Evolutionary conservation across 2,329 filamentous ascomycete genomes (phyloP).

Genomic region (Sclerotinia spermophila): DNA sequence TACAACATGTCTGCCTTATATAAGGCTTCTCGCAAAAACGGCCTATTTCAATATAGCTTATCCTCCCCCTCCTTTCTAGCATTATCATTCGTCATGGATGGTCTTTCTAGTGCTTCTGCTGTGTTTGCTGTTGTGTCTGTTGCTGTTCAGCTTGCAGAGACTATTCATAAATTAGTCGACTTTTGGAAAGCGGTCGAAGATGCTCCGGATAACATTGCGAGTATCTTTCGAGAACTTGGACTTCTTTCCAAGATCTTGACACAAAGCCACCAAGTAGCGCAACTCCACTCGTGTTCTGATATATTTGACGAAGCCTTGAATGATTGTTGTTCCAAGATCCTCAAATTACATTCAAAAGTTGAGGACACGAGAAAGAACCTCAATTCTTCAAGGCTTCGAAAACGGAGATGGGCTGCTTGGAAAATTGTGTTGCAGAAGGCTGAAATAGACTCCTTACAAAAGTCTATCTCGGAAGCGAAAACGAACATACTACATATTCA

Average conservation of each 20-base stretch:
- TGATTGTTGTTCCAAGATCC: not conserved
- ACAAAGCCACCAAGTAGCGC: not conserved
- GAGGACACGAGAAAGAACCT: not conserved
- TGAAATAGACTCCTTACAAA: not conserved
- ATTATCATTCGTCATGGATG: not conserved
- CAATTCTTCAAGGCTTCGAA: not conserved
- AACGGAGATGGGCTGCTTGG: not conserved
- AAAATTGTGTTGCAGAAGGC: not conserved
- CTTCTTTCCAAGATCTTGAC: conserved; percentile 10
- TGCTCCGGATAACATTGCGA: not conserved
- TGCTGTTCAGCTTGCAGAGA: conserved; percentile 5
- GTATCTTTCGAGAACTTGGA: not conserved
- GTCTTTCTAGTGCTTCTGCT: not conserved
- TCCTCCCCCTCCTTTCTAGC: not conserved
- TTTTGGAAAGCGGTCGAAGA: conserved; percentile 14
- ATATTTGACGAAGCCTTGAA: not conserved
- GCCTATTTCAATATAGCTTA: not conserved
- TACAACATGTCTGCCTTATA: not conserved
- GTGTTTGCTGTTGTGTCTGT: not conserved
- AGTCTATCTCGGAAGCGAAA: not conserved
- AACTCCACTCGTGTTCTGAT: not conserved
- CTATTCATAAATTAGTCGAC: not conserved
- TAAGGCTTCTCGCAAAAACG: not conserved
- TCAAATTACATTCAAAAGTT: not conserved
- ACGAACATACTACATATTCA: not conserved